Evolutionary conservation across 768 basidiomycete species (phyloP).

Genomic region (Cyclocybe cylindracea): DNA sequence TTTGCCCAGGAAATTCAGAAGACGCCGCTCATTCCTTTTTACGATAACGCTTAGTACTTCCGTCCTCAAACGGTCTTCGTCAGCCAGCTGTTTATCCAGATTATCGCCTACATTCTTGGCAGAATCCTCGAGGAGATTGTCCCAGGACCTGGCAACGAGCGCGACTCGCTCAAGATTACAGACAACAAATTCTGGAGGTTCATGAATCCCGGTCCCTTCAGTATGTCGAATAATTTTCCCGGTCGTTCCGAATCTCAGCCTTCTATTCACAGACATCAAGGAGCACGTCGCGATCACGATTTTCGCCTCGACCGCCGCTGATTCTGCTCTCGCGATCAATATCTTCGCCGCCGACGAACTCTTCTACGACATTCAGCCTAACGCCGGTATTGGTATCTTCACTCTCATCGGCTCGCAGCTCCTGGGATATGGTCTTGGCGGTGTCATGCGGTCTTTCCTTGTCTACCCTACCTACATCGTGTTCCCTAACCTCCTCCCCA

Average conservation of each 20-base stretch:
- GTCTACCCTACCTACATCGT: slow-evolving; percentile 55
- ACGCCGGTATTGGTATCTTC: slow-evolving; percentile 41
- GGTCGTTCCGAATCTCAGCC: not conserved
- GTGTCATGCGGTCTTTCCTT: slow-evolving; percentile 48
- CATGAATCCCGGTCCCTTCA: slow-evolving; percentile 64
- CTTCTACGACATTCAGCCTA: slow-evolving; percentile 45
- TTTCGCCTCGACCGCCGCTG: slow-evolving; percentile 54
- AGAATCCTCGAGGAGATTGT: slow-evolving; percentile 37
- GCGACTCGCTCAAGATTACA: slow-evolving; percentile 24
- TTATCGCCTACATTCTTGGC: slow-evolving; percentile 53
- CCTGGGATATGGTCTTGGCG: slow-evolving; percentile 43
- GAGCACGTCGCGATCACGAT: slow-evolving; percentile 59
- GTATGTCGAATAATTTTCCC: slow-evolving; percentile 19
- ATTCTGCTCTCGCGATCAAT: slow-evolving; percentile 50
- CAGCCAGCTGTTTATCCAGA: slow-evolving; percentile 47
- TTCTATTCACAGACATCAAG: slow-evolving; percentile 22
- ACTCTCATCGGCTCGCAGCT: slow-evolving; percentile 38
- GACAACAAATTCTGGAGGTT: slow-evolving; percentile 47
- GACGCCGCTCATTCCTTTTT: slow-evolving; percentile 2
- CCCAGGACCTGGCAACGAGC: slow-evolving; percentile 31
- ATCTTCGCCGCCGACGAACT: slow-evolving; percentile 56
- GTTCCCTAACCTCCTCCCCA: slow-evolving; percentile 40
- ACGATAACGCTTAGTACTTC: slow-evolving; percentile 37
- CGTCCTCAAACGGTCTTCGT: slow-evolving; percentile 51
- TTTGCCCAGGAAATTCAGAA: not conserved